These are phyloP conservation scores for Afroboletus lepidellus DNA, from an alignment of 1,284 basidiomycete species.

Conservation along the genomic window DNA sequence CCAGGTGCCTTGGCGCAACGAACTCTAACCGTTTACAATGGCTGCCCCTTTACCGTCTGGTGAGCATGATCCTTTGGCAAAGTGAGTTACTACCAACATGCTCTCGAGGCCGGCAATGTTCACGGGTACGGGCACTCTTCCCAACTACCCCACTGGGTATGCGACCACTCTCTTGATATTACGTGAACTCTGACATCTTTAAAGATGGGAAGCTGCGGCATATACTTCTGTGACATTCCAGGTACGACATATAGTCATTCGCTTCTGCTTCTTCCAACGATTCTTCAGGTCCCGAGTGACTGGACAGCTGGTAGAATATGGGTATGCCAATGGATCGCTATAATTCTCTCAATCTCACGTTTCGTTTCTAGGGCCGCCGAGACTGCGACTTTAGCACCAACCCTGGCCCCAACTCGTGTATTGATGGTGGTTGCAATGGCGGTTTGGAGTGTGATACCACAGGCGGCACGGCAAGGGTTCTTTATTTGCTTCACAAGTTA, in stretches of 20 bases:
- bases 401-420: conserved; percentile 52
- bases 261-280: not conserved
- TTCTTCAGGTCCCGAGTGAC: conserved; percentile 27
- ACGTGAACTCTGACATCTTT: not conserved
- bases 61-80: conserved; percentile 9
- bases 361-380: conserved; percentile 32
- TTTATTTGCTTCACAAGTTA: not conserved
- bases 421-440: conserved; percentile 57
- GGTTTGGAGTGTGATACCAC: conserved; percentile 48
- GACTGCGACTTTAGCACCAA: conserved; percentile 39
- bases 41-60: conserved; percentile 41
- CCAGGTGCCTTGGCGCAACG: conserved; percentile 32
- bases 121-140: conserved; percentile 23
- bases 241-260: conserved; percentile 6
- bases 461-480: conserved; percentile 42
- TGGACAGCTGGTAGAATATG: conserved; percentile 34
- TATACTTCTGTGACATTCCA: conserved; percentile 30
- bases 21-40: conserved; percentile 38
- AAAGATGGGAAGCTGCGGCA: conserved; percentile 26
- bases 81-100: not conserved
- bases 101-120: conserved; percentile 33
- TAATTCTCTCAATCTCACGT: not conserved
- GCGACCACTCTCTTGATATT: not conserved
- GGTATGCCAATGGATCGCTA: conserved; percentile 15
- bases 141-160: conserved; percentile 28